A percentile compares a stretch with the other conserved stretches of the same genome.
phyloP scores from a whole-genome alignment of 2,329 filamentous ascomycete genomes.

The Ceratocystis smalleyi region DNA sequence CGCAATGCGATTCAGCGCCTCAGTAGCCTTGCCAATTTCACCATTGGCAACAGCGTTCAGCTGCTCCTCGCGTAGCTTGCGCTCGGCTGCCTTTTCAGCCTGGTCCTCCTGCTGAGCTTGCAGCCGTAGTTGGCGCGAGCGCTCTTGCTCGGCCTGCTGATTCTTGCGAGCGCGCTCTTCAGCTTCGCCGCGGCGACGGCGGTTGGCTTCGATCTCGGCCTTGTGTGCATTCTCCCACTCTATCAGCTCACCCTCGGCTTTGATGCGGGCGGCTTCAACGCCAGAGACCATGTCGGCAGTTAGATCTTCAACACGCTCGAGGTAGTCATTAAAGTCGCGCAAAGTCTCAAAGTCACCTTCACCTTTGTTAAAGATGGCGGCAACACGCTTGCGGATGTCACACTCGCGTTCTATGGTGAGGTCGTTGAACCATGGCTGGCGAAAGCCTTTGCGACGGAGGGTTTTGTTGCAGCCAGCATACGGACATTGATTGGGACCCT shows the following conservation, averaged over 20 bases:
- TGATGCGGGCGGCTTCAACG: conserved; percentile 43
- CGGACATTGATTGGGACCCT: conserved; percentile 82
- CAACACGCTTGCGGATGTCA: conserved; percentile 71
- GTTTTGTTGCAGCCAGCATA: conserved; percentile 79
- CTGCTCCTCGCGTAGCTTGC: conserved; percentile 50
- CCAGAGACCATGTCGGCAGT: conserved; percentile 75
- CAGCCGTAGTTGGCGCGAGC: conserved; percentile 38
- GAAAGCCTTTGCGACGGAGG: conserved; percentile 69
- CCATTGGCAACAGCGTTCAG: conserved; percentile 53
- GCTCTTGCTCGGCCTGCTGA: conserved; percentile 53
- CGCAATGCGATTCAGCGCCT: conserved; percentile 44
- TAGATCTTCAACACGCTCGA: conserved; percentile 80
- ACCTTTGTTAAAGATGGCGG: conserved; percentile 63
- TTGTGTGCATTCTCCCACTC: conserved; percentile 61
- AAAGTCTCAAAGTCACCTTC: conserved; percentile 85
- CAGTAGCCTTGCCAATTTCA: conserved; percentile 42
- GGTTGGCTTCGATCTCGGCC: conserved; percentile 49
- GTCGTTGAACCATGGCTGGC: conserved; percentile 79
- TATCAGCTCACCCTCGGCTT: conserved; percentile 31
- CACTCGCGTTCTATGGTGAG: conserved; percentile 81
- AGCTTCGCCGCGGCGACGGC: conserved; percentile 37
- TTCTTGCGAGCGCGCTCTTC: conserved; percentile 37
- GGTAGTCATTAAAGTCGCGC: conserved; percentile 78
- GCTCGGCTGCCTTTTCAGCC: conserved; percentile 49
- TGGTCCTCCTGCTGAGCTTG: conserved; percentile 53